A percentile compares a stretch with the other conserved stretches of the same genome.
Evolutionary conservation across 176 grass and related monocot species (phyloP).

Genomic region (Microstegium vimineum): DNA sequence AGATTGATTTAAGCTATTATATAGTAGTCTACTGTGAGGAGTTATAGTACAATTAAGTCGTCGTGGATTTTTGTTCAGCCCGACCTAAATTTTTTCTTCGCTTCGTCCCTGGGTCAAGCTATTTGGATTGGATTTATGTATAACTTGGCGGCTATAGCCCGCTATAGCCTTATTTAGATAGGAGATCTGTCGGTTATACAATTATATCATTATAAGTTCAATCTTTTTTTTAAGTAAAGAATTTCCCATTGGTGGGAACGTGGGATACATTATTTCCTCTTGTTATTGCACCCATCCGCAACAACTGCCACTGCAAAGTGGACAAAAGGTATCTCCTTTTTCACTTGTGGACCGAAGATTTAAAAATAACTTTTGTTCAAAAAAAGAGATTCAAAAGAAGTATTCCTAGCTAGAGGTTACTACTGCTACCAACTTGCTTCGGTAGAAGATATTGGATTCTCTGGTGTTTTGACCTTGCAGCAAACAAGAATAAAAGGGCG

Average conservation of each 20-base stretch:
- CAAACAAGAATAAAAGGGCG: conserved; percentile 33
- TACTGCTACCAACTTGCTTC: conserved; percentile 20
- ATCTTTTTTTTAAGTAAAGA: not conserved
- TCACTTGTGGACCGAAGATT: not conserved
- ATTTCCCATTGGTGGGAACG: not conserved
- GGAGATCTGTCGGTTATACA: no score
- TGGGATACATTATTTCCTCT: not conserved
- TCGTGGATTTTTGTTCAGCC: no score
- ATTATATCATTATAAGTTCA: not conserved
- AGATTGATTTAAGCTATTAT: no score
- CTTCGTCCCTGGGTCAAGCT: no score
- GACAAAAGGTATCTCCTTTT: conserved; percentile 13
- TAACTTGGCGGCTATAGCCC: no score
- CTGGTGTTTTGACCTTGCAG: conserved; percentile 45
- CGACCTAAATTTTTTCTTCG: no score
- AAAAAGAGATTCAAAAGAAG: not conserved
- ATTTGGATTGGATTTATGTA: no score
- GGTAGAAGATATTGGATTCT: conserved; percentile 55
- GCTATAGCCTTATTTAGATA: no score
- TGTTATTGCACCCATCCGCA: not conserved
- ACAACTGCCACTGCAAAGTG: conserved; percentile 12
- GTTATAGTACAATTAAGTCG: no score
- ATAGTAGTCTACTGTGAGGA: no score
- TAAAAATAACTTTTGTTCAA: not conserved
- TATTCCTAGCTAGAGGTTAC: not conserved